Evolutionary conservation across 2,329 filamentous ascomycete species (phyloP), one percentile per base, ranked within the genome.

Genomic region (Colletotrichum tropicicola): DNA sequence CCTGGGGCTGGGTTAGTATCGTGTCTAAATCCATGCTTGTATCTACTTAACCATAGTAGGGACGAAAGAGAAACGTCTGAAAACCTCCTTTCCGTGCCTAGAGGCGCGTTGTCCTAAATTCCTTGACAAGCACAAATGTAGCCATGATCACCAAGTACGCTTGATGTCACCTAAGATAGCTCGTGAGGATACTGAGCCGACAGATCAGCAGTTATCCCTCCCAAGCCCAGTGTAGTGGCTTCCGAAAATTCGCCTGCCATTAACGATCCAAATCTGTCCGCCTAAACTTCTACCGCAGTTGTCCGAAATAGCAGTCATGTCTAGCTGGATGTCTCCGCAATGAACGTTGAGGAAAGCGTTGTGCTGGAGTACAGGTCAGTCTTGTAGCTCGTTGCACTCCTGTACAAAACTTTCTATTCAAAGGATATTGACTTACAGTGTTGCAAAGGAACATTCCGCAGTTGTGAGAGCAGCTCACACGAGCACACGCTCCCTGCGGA

Each of bases 401-500:
- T 32, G 30, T 32, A 32, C 30, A 32, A 32, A 5, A 32, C 9
- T 32, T 32, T 5, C 30, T 32, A 32, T 12, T 15, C 15, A 41
- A 41, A 41, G 37, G 15, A 19, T 5, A 4, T 19, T 17, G 37
- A 41, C 37, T 19, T 37, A 59, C 57, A 19, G 43, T 66, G 51
- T 66, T 66, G 45, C 62, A 66, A 2, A 66, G 39, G 35, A 32
- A 66, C n/a, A 66, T 66, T 2, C 32, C 37, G 13, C 57, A 60
- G 51, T 39, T 53, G 25, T 43, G 32, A 5, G 62, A 61, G 45
- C 62, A 61, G 49, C 43, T 51, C 12, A 66, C 58, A 3, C 62
- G 51, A 35, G 58, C 62, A 43, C 37, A 49, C 8, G 44, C 28
- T 15, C 51, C 41, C 4, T 19, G n/a, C 13, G 57, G 23, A 2